phyloP scores from a whole-genome alignment of 441 rosid species.

The Gossypium aridum region DNA sequence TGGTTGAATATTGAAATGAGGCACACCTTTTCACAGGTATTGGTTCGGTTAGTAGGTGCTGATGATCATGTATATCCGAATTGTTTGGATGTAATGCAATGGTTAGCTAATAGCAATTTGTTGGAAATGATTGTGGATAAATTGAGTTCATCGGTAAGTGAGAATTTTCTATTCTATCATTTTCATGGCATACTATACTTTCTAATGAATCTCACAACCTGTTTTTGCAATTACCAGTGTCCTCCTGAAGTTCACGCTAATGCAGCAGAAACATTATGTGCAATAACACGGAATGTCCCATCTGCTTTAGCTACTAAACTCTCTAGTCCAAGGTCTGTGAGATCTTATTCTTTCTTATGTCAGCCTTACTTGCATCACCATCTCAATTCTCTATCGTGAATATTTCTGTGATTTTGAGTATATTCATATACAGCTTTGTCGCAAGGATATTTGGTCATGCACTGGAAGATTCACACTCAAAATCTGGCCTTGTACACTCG shows the following conservation, averaged over 20 bases:
- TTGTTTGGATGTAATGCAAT: constrained; percentile 92
- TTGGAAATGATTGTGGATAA: constrained; percentile 95
- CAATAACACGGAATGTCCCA: constrained; percentile 81
- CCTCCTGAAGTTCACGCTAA: constrained; percentile 90
- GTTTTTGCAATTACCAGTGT: constrained; percentile 42
- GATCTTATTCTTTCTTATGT: constrained; percentile 10
- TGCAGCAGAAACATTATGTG: constrained; percentile 91
- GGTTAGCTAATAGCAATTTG: constrained; percentile 86
- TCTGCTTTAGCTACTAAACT: constrained; percentile 91
- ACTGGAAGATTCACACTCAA: constrained; percentile 80
- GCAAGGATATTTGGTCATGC: constrained; percentile 89
- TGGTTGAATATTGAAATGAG: constrained; percentile 4
- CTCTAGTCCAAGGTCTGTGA: constrained; percentile 68
- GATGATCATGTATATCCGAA: constrained; percentile 94
- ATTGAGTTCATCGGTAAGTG: constrained; percentile 79
- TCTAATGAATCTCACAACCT: constrained; percentile 14
- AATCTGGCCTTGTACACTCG: constrained; percentile 88
- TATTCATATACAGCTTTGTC: constrained; percentile 58
- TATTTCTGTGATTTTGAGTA: neutral
- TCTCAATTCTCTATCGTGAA: neutral
- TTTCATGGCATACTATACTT: neutral
- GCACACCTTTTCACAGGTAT: constrained; percentile 46
- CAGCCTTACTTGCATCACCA: neutral
- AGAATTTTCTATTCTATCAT: neutral
- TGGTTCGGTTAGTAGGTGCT: constrained; percentile 92